These are phyloP conservation scores for Stemphylium vesicarium DNA, from an alignment of 2,329 filamentous ascomycete genomes.

Conservation along the genomic window DNA sequence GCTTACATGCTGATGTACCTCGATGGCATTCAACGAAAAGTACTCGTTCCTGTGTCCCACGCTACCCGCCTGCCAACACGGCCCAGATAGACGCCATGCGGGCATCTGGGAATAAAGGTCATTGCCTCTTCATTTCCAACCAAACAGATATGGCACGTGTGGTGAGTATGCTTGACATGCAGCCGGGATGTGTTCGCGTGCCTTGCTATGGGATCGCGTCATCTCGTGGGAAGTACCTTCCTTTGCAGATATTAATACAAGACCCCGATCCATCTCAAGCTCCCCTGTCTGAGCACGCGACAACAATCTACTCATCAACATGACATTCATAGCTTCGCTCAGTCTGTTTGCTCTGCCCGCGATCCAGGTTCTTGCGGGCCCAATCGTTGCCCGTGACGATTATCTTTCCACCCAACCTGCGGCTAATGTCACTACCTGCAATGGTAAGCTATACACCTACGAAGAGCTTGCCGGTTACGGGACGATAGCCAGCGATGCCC, in stretches of 20 bases:
- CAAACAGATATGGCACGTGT: conserved; percentile 19
- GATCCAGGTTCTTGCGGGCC: conserved; percentile 22
- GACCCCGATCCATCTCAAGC: background rate
- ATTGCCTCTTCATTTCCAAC: conserved; percentile 9
- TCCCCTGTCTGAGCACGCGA: conserved; percentile 22
- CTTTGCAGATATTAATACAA: conserved; percentile 20
- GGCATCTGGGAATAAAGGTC: conserved; percentile 1
- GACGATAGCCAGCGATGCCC: conserved; percentile 61
- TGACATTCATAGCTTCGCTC: conserved; percentile 26
- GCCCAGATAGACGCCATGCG: conserved; percentile 6
- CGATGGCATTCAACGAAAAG: conserved; percentile 11
- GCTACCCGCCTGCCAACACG: conserved; percentile 2
- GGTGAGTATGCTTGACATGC: background rate
- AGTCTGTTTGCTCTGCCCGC: conserved; percentile 28
- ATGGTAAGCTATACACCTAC: conserved; percentile 69
- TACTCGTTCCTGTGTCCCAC: conserved; percentile 17
- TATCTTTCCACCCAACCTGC: background rate
- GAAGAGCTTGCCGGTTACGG: conserved; percentile 72
- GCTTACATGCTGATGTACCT: background rate
- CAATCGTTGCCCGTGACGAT: conserved; percentile 11
- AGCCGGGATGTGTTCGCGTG: conserved; percentile 7
- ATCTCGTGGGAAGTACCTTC: conserved; percentile 1
- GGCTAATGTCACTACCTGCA: conserved; percentile 58
- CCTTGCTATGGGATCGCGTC: conserved; percentile 14
- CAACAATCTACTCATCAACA: conserved; percentile 13